Conservation (phyloP, 2,329 filamentous ascomycete species). For the Apiospora sp. region DNA sequence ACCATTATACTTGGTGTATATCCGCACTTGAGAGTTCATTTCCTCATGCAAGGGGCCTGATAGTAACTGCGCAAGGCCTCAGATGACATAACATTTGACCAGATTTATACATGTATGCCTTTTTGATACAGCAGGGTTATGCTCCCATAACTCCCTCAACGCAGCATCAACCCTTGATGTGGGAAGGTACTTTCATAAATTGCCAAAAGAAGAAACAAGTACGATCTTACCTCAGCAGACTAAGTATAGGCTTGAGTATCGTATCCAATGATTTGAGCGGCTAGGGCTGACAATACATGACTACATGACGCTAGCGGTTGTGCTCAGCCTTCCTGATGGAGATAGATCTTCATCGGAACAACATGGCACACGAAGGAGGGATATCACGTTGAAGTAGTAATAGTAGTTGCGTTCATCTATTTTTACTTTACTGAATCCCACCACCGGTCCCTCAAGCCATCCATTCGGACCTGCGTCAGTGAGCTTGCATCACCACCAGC, state of each 20-base stretch:
- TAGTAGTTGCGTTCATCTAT: background rate
- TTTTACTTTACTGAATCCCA: background rate
- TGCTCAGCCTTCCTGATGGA: background rate
- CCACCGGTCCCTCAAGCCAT: background rate
- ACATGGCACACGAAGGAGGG: background rate
- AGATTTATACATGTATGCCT: too few relatives aligned
- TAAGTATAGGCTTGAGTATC: background rate
- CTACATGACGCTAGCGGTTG: background rate
- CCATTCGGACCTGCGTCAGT: background rate
- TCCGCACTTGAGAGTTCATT: too few relatives aligned
- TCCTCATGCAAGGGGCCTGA: too few relatives aligned
- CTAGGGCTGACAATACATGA: background rate
- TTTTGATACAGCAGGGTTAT: too few relatives aligned
- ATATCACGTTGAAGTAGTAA: background rate
- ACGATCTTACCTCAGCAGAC: constrained; percentile 3
- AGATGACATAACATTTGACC: too few relatives aligned
- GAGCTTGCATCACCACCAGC: background rate
- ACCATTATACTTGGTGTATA: background rate
- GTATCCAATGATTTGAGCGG: background rate
- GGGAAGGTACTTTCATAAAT: background rate
- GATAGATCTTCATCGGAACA: background rate
- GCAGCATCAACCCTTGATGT: too few relatives aligned
- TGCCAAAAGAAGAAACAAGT: background rate
- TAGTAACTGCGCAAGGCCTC: too few relatives aligned
- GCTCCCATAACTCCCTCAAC: background rate